phyloP scores from a whole-genome alignment of 2,329 filamentous ascomycete species.

The Cercospora brassicicola region DNA sequence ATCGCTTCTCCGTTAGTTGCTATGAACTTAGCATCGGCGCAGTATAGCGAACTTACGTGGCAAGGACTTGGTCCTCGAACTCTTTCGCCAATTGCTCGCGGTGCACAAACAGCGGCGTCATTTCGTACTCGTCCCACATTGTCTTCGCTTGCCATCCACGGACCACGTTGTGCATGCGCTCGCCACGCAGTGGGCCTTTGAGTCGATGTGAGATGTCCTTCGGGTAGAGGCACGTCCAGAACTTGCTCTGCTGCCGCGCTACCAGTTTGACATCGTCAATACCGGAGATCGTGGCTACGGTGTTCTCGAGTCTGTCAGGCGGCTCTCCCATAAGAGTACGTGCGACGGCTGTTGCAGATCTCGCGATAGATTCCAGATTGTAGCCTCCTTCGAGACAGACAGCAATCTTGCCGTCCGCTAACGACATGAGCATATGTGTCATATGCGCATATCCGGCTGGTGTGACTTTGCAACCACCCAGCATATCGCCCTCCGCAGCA shows the following conservation, averaged over 20 bases:
- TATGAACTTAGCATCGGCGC: no score
- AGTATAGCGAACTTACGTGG: slow-evolving; percentile 31
- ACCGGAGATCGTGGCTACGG: slow-evolving; percentile 52
- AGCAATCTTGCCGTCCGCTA: slow-evolving; percentile 83
- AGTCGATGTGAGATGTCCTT: slow-evolving; percentile 47
- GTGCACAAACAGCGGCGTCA: slow-evolving; percentile 79
- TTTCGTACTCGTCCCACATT: slow-evolving; percentile 70
- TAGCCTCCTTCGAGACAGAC: slow-evolving; percentile 96
- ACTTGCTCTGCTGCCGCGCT: slow-evolving; percentile 60
- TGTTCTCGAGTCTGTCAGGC: slow-evolving; percentile 60
- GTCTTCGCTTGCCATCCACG: slow-evolving; percentile 72
- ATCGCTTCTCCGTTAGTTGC: slow-evolving; percentile 15
- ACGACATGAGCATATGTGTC: slow-evolving; percentile 98
- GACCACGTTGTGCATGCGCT: slow-evolving; percentile 76
- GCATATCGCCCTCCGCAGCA: slow-evolving; percentile 86
- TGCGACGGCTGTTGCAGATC: slow-evolving; percentile 87
- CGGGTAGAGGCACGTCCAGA: slow-evolving; percentile 86
- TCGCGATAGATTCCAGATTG: slow-evolving; percentile 87
- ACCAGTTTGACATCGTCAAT: slow-evolving; percentile 60
- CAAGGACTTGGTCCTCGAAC: slow-evolving; percentile 37
- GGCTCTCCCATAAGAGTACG: slow-evolving; percentile 94
- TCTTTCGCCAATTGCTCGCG: slow-evolving; percentile 53
- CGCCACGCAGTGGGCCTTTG: slow-evolving; percentile 46
- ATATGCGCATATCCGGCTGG: slow-evolving; percentile 94
- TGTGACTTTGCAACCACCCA: slow-evolving; percentile 89